Base-by-base conservation (phyloP, 768 basidiomycete species). In the Tephrocybe sp. region DNA sequence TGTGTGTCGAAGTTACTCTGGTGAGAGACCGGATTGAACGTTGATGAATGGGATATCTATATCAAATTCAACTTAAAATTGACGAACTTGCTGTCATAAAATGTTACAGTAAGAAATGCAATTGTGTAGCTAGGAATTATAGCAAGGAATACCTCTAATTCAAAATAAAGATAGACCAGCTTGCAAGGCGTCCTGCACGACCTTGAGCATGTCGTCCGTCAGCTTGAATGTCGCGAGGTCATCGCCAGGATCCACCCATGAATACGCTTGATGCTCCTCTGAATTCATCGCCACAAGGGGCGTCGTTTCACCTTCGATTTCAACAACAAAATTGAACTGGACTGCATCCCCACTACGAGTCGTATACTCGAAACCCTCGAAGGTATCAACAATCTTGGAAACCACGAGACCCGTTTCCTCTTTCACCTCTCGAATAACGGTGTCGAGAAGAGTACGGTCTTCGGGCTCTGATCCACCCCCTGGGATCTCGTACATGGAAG, bases 311-410 rank as follows among this genome's bases (percentile, higher is more conserved):
- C 32, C 44, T 25, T 33, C 44, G 17, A 45, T 32, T 32, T 45
- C 44, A 30, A 45, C 44, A 10, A 33, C 17, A 23, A 45, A 45
- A 23, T 45, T 45, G 44, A 45, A 45, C 18, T 45, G 44, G 10
- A 45, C 32, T 11, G 44, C 44, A 26, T 45, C 44, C 18, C 44
- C 43, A 15, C 14, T 6, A 11, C 34, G 34, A 7, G 34, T 36
- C n/a, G 43, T 21, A 12, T 44, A 44, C 18, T 45, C 32, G 18
- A 45, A 45, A 3, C 44, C 44, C 2, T 15, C 15, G 23, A 34
- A 45, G 1, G 44, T 20, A 11, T 32, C 24, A 4, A 20, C 20
- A 9, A 45, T 34, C 12, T 18, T 15, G 10, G 44, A 45, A 7
- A 45, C 44, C 4, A 45, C 20, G 8, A 45, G 44, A 10, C 28